Percentiles rank a stretch among this genome's conserved stretches.
Conservation (phyloP, 2,329 filamentous ascomycete species). For the Beauveria sp. region DNA sequence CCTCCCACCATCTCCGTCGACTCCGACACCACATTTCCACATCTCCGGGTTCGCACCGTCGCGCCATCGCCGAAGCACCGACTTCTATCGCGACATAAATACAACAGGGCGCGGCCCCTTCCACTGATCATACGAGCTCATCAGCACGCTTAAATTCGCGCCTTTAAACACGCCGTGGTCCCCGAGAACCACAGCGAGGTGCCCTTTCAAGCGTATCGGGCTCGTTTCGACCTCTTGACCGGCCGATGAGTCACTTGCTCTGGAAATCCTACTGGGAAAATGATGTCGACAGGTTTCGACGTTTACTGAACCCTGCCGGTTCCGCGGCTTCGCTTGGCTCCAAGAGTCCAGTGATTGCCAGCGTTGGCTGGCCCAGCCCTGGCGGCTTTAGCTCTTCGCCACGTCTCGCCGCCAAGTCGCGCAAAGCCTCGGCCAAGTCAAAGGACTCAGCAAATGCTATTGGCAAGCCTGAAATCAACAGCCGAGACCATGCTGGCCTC, state of each 20-base stretch:
- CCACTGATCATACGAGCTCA: slow-evolving; percentile 11
- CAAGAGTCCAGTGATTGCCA: slow-evolving; percentile 43
- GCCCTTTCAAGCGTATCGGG: slow-evolving; percentile 48
- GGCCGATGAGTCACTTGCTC: slow-evolving; percentile 86
- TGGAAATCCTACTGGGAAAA: slow-evolving; percentile 97
- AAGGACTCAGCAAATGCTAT: slow-evolving; percentile 38
- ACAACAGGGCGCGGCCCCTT: background rate
- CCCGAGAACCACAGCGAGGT: slow-evolving; percentile 84
- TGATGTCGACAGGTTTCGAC: slow-evolving; percentile 92
- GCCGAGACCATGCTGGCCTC: slow-evolving; percentile 71
- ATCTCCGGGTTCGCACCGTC: background rate
- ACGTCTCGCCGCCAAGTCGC: slow-evolving; percentile 38
- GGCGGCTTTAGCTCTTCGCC: slow-evolving; percentile 43
- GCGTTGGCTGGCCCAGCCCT: slow-evolving; percentile 20
- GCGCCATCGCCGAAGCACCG: background rate
- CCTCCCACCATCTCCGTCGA: background rate
- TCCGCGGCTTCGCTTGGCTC: slow-evolving; percentile 46
- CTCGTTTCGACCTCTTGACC: slow-evolving; percentile 30
- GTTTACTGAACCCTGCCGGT: slow-evolving; percentile 69
- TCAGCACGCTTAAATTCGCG: slow-evolving; percentile 34
- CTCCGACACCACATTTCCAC: background rate
- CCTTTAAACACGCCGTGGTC: slow-evolving; percentile 94
- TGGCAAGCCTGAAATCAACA: slow-evolving; percentile 67
- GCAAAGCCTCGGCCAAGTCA: slow-evolving; percentile 37
- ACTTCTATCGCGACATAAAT: background rate